These are phyloP conservation scores for Trypanosoma cruzi DNA, from an alignment of 208 protist species.

Conservation along the genomic window DNA sequence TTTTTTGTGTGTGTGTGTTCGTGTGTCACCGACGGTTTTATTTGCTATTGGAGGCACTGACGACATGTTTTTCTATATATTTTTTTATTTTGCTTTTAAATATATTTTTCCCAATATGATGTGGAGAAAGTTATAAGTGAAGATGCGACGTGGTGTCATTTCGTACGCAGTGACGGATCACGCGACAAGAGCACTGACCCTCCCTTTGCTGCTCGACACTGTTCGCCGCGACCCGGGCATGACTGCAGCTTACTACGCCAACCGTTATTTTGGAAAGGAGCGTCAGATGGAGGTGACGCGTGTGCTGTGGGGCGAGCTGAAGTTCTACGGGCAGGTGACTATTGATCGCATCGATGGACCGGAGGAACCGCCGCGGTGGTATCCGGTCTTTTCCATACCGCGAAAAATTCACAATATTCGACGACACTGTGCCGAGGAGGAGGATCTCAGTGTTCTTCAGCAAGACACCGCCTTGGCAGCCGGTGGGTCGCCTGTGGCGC, in stretches of 20 bases:
- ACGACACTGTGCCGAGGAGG: constrained; percentile 68
- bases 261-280: constrained; percentile 81
- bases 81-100: constrained; percentile 7
- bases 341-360: constrained; percentile 66
- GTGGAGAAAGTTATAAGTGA: neutral
- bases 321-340: constrained; percentile 72
- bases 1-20: too few species aligned
- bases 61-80: constrained; percentile 7
- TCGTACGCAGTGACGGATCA: constrained; percentile 2
- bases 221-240: constrained; percentile 82
- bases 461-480: constrained; percentile 2
- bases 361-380: constrained; percentile 67
- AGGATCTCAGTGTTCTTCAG: constrained; percentile 73
- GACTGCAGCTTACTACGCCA: constrained; percentile 84
- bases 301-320: constrained; percentile 78
- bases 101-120: neutral
- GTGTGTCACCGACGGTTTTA: too few species aligned
- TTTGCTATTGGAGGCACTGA: constrained; percentile 2
- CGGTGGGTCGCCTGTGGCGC: constrained; percentile 12
- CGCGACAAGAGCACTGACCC: constrained; percentile 38
- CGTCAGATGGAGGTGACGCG: constrained; percentile 68
- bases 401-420: constrained; percentile 48
- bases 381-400: constrained; percentile 60
- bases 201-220: constrained; percentile 59
- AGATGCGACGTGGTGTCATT: constrained; percentile 21